These are phyloP conservation scores for Marchantia polymorpha DNA, from an alignment of 225 moss, liverwort and hornwort genomes.

Conservation along the genomic window DNA sequence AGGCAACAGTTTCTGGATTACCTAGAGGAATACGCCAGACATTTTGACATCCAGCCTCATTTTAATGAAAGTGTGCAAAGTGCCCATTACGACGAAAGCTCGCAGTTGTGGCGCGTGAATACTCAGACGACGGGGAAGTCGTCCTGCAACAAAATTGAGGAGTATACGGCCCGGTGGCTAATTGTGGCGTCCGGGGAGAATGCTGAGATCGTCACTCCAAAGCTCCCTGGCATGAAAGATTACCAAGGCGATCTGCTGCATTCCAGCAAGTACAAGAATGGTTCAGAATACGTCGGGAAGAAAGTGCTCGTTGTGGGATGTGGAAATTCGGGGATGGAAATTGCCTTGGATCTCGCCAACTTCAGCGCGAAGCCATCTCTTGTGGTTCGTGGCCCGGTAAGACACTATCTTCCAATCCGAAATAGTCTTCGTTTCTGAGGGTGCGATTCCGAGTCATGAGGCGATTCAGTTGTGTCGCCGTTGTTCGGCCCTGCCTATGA, in stretches of 20 bases:
- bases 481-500: too few species aligned
- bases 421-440: too few species aligned
- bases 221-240: conserved; percentile 43
- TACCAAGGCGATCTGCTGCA: conserved; percentile 54
- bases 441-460: too few species aligned
- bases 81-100: conserved; percentile 44
- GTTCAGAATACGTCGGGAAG: conserved; percentile 48
- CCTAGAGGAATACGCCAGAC: conserved; percentile 54
- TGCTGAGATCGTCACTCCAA: conserved; percentile 76
- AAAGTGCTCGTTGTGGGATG: conserved; percentile 79
- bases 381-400: conserved; percentile 80
- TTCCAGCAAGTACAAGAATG: conserved; percentile 68
- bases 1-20: conserved; percentile 73
- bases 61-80: conserved; percentile 58
- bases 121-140: conserved; percentile 27
- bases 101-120: conserved; percentile 55
- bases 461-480: too few species aligned
- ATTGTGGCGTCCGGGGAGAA: conserved; percentile 94
- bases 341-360: conserved; percentile 84
- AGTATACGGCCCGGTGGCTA: conserved; percentile 77
- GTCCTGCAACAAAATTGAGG: conserved; percentile 20
- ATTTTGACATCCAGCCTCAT: conserved; percentile 50
- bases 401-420: too few species aligned
- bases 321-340: conserved; percentile 94
- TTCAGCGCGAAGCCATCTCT: conserved; percentile 62